Evolutionary conservation across 1,139 yeast genomes (phyloP).

Genomic region (Insectozyma bohioensis): DNA sequence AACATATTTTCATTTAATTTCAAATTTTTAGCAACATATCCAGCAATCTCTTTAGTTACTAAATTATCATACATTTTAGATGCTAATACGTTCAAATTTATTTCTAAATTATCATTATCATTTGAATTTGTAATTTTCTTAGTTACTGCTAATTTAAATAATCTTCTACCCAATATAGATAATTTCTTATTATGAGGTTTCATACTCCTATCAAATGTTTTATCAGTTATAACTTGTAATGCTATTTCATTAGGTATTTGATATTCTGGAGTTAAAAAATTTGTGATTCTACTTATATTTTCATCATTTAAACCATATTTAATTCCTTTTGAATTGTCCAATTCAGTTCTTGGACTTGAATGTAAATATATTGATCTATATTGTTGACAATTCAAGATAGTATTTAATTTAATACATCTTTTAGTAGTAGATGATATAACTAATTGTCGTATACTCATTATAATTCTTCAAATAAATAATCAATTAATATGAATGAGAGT

Average conservation of each 20-base stretch:
- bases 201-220: slow-evolving; percentile 88
- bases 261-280: slow-evolving; percentile 44
- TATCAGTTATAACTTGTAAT: slow-evolving; percentile 84
- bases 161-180: slow-evolving; percentile 73
- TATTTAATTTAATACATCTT: neutral
- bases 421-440: slow-evolving; percentile 1
- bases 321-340: slow-evolving; percentile 58
- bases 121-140: slow-evolving; percentile 45
- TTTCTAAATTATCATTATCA: slow-evolving; percentile 42
- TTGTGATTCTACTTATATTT: slow-evolving; percentile 49
- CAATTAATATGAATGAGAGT: too few species aligned
- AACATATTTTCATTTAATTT: slow-evolving; percentile 60
- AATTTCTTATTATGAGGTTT: slow-evolving; percentile 88
- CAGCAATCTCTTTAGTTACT: too few species aligned
- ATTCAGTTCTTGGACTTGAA: slow-evolving; percentile 62
- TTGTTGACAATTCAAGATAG: too few species aligned
- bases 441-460: slow-evolving; percentile 19
- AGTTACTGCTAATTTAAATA: slow-evolving; percentile 60
- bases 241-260: slow-evolving; percentile 54
- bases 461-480: neutral
- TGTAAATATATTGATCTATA: slow-evolving; percentile 39
- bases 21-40: slow-evolving; percentile 50
- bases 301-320: slow-evolving; percentile 55
- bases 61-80: slow-evolving; percentile 51
- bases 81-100: slow-evolving; percentile 67